Evolutionary conservation across 1,139 yeast species (phyloP).

Genomic region (Yarrowia galli): DNA sequence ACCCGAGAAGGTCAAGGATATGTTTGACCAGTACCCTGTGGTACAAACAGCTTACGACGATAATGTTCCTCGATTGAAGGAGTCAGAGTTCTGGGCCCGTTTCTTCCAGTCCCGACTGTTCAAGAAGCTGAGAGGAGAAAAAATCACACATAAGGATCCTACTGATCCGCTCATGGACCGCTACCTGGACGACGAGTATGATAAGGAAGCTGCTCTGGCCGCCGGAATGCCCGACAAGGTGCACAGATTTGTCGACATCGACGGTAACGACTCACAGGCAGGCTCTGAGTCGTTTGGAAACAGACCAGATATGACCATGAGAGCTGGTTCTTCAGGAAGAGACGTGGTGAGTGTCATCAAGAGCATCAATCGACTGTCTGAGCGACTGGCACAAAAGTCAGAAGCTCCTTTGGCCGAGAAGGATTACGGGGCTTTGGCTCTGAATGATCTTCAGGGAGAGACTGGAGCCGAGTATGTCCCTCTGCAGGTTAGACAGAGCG

Average conservation of each 20-base stretch:
- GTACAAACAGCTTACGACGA: conserved; percentile 91
- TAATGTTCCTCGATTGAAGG: conserved; percentile 84
- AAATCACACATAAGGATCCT: conserved; percentile 73
- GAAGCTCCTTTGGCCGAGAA: conserved; percentile 44
- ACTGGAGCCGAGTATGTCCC: conserved; percentile 6
- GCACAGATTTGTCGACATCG: conserved; percentile 64
- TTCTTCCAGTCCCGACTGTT: conserved; percentile 90
- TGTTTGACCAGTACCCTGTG: conserved; percentile 91
- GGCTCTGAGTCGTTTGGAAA: conserved; percentile 81
- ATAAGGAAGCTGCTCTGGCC: conserved; percentile 49
- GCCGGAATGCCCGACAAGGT: conserved; percentile 58
- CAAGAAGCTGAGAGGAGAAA: conserved; percentile 88
- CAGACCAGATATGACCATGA: conserved; percentile 89
- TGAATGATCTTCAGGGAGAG: conserved; percentile 23
- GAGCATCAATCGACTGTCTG: conserved; percentile 87
- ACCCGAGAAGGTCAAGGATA: conserved; percentile 85
- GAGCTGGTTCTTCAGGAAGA: conserved; percentile 60
- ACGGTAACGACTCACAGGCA: conserved; percentile 76
- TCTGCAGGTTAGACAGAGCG: not conserved
- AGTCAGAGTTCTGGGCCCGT: conserved; percentile 97
- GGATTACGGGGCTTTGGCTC: not conserved
- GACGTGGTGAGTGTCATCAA: conserved; percentile 77
- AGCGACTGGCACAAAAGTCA: conserved; percentile 74
- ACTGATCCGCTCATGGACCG: conserved; percentile 87
- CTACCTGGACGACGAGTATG: conserved; percentile 57